Evolutionary conservation across 805 yeast species (phyloP).

Genomic region (Scheffersomyces stipitis): DNA sequence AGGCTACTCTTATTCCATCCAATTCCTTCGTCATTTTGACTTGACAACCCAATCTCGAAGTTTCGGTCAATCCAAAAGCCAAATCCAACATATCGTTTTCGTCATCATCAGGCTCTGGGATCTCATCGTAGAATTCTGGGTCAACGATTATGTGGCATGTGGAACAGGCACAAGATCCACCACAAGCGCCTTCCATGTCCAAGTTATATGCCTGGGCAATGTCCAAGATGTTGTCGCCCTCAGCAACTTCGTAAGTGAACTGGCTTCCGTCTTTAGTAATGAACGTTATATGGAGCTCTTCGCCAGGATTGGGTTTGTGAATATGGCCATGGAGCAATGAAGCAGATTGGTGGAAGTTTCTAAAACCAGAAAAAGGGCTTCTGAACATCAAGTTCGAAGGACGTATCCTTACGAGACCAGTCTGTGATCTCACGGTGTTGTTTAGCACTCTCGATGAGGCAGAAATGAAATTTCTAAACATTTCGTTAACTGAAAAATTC

Average conservation of each 20-base stretch:
- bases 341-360: conserved; percentile 20
- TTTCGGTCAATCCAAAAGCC: conserved; percentile 96
- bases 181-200: conserved; percentile 98
- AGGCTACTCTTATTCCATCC: conserved; percentile 91
- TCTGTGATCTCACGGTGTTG: not conserved
- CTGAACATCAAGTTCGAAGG: too few species aligned
- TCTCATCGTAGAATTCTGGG: conserved; percentile 86
- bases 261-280: conserved; percentile 91
- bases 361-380: too few species aligned
- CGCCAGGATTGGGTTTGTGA: conserved; percentile 89
- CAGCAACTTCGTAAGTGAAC: conserved; percentile 78
- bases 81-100: conserved; percentile 98
- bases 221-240: conserved; percentile 88
- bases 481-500: too few species aligned
- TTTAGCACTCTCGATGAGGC: not conserved
- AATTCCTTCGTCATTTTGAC: conserved; percentile 83
- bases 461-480: not conserved
- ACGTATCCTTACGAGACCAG: not conserved
- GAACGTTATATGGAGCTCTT: conserved; percentile 79
- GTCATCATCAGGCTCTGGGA: conserved; percentile 96
- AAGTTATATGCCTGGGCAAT: conserved; percentile 91
- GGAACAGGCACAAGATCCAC: conserved; percentile 98
- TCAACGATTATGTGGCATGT: conserved; percentile 97
- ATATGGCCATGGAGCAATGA: conserved; percentile 71
- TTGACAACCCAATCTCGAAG: conserved; percentile 95